Base-by-base conservation (phyloP, 768 basidiomycete species). In the Leucocoprinus sp. region DNA sequence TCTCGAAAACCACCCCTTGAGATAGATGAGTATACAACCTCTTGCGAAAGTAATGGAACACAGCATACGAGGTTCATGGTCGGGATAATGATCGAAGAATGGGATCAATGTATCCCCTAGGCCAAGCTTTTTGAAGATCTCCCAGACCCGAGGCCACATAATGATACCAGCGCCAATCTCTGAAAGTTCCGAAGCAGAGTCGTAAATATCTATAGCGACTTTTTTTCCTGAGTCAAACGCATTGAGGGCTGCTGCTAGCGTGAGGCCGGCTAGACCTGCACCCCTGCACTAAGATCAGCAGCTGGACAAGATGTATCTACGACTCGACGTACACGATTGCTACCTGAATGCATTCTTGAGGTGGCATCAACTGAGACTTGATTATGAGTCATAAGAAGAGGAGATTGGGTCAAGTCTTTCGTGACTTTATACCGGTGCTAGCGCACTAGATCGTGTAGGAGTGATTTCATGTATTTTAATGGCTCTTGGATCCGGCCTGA, bases 111-210 rank as follows among this genome's bases (percentile, higher is more conserved):
- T 48, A 8, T 48, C 47, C 8, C 45, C 51, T n/a, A 55, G 27
- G 18, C 48, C 52, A 12, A 55, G 42, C 8, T 40, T 24, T 18
- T 48, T 50, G 26, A 51, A 26, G 17, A 55, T 49, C 29, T 48
- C 45, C 51, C 44, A 49, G 5, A 49, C 50, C 21, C 51, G 41
- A 8, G 63, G 27, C 63, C 64, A 72, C 5, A 71, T 51, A 4
- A 57, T 60, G 37, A 75, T 65, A 0, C 72, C 72, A 8, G 71
- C 72, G 5, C 73, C 72, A 33, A 69, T 57, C 36, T 70, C 67
- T 2, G 61, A 60, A 29, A 75, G 61, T 14, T 54, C 54, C 0
- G 64, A 51, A 1, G 69, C 58, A 6, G 66, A 60, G 40, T 75
- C 72, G 49, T 69, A 75, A 6, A 74, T 50, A n/a, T 66, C 61